Base-by-base conservation (phyloP, 768 basidiomycete genomes). In the Podaxis sp. region DNA sequence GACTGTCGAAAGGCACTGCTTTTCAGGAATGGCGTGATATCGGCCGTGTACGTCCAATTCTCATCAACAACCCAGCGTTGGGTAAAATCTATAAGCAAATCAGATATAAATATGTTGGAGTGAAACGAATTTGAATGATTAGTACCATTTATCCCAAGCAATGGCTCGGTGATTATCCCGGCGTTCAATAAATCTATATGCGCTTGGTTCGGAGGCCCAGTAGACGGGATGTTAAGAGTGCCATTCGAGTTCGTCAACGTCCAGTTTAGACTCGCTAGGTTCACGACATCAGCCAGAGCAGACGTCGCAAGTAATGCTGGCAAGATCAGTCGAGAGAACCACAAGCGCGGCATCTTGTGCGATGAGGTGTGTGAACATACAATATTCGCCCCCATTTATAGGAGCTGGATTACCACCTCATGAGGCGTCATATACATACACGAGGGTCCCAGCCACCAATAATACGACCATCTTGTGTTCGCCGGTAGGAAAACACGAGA, bases 1-100 rank as follows among this genome's bases (percentile, higher is more conserved):
- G 68, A 65, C 36, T 66, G 39, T 24, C 42, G 57, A 1, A 70
- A 49, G 17, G 68, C 57, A 22, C 74, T 55, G 5, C 66, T 69
- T 51, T 70, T 57, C 24, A 75, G 66, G 61, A 84, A 77, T 6
- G 84, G 82, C 1, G 79, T 68, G 39, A 86, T 61, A 66, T 84
- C 82, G 2, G 84, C 82, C 0, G 82, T 84, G 65, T 85, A 85
- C 0, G 82, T 84, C 84, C 86, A 87, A 61, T 83, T 82, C 60
- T 86, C 84, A 56, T 80, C 73, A 33, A 78, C 76, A 52, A 86
- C 74, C 84, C 84, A 86, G 64, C 85, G 75, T 67, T 85, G 77
- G 1, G 80, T 81, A 63, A 81, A 84, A 61, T 86, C 83, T 85
- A 53, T 33, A 15, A 9, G 28, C 12, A 44, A 13, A 9, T 49